phyloP scores from a whole-genome alignment of 2,329 filamentous ascomycete species.

The Aspergillus proliferans region DNA sequence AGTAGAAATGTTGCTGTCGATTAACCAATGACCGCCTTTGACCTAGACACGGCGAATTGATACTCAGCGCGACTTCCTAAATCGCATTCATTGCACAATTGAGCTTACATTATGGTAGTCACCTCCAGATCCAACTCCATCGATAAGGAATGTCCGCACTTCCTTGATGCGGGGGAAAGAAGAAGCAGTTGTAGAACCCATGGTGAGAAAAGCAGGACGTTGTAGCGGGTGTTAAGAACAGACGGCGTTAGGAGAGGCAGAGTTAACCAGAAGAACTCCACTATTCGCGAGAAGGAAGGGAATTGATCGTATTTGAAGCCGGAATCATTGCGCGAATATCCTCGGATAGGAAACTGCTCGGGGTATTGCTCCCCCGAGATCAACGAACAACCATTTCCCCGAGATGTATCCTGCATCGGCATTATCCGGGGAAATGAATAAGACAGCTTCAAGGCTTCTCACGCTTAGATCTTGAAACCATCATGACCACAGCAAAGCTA shows the following conservation, averaged over 20 bases:
- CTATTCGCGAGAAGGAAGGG: background rate
- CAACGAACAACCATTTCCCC: background rate
- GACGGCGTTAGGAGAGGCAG: background rate
- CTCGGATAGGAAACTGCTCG: conserved; percentile 15
- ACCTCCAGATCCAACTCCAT: conserved; percentile 43
- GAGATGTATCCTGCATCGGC: background rate
- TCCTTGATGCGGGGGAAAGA: conserved; percentile 41
- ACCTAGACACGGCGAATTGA: conserved; percentile 17
- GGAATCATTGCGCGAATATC: background rate
- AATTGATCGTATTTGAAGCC: background rate
- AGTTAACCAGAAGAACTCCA: background rate
- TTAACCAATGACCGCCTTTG: conserved; percentile 63
- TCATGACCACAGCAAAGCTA: too few species aligned
- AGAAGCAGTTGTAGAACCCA: conserved; percentile 20
- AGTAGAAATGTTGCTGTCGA: conserved; percentile 86
- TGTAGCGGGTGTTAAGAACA: background rate
- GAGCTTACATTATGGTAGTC: conserved; percentile 80
- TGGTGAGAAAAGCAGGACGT: conserved; percentile 15
- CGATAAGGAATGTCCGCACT: conserved; percentile 41
- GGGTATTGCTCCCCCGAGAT: conserved; percentile 26
- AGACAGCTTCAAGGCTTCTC: background rate
- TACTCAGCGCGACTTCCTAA: background rate
- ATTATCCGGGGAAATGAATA: background rate
- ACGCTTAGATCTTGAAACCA: too few species aligned
- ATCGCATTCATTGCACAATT: background rate